These are phyloP conservation scores for Stygiomarasmius scandens DNA, from an alignment of 1,284 basidiomycete genomes.

Conservation along the genomic window DNA sequence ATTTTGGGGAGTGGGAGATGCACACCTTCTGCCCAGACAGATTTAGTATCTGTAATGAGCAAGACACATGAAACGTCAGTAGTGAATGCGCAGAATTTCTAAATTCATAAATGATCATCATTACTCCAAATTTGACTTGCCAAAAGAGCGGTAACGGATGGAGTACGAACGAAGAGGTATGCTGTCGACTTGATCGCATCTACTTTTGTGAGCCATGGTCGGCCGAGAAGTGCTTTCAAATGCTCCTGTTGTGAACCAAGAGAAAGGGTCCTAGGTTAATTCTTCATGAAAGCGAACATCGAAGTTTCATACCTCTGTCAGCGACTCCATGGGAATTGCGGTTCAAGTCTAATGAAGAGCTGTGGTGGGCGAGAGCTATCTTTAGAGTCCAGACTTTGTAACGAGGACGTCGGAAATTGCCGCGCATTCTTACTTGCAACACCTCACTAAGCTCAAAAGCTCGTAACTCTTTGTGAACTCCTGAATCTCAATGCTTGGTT, in stretches of 20 bases:
- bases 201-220: constrained; percentile 76
- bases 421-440: background rate
- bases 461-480: background rate
- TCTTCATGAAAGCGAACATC: background rate
- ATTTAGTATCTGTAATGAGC: constrained; percentile 72
- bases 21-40: constrained; percentile 75
- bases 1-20: background rate
- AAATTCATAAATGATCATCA: background rate
- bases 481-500: background rate
- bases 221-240: constrained; percentile 54
- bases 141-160: constrained; percentile 13
- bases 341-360: no score
- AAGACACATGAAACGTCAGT: constrained; percentile 59
- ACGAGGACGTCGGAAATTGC: background rate
- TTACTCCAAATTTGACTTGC: background rate
- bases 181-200: constrained; percentile 53
- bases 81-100: constrained; percentile 66
- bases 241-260: constrained; percentile 48
- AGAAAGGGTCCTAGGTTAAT: background rate
- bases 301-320: constrained; percentile 2
- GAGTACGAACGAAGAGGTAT: constrained; percentile 66
- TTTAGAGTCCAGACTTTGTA: no score
- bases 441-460: background rate
- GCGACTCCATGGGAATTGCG: background rate
- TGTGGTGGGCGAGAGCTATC: no score